Base-by-base conservation (phyloP, 169 alveolate species). In the Plasmodium gallinaceum region DNA sequence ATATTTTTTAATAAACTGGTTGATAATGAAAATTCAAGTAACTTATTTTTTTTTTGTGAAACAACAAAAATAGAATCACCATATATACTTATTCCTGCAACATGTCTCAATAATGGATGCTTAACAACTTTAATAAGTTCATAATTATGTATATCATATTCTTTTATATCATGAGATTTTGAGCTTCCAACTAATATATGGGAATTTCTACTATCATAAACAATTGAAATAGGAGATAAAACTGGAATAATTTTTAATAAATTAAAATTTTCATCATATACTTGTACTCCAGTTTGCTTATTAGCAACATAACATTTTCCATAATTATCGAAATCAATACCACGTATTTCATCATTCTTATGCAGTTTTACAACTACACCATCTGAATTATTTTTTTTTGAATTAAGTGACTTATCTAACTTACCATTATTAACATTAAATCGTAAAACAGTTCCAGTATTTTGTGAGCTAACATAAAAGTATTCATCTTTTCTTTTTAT, bases 111-210 rank as follows among this genome's bases (percentile, higher is more conserved):
- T 16, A 86, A 52, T n/a, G 86, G 88, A 12, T 86, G 92, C 39
- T 86, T 86, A n/a, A 86, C 70, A 37, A 48, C 66, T 45, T 86
- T 86, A 48, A 86, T 71, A 16, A 86, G 69, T 51, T 86, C 92
- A 72, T 51, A 86, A 39, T 86, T 86, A 42, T 86, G 20, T 46
- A 72, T 39, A 54, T 69, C 88, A 71, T 86, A 86, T 46, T 86
- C 85, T 86, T 86, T 86, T 70, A 86, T 86, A 86, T 86, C 92
- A 58, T 86, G 86, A 8, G 88, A 70, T 71, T 58, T 86, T 32
- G 92, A 86, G 61, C 92, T 86, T 8, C 92, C 92, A 14, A 86
- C 92, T n/a, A 86, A 46, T 16, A 86, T 86, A 64, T 72, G 88
- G 60, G 60, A 58, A 86, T 24, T 69, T 70, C 39, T 39, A 26